phyloP scores from a whole-genome alignment of 139 green algal species.

The Pseudopediastrum boryanum region DNA sequence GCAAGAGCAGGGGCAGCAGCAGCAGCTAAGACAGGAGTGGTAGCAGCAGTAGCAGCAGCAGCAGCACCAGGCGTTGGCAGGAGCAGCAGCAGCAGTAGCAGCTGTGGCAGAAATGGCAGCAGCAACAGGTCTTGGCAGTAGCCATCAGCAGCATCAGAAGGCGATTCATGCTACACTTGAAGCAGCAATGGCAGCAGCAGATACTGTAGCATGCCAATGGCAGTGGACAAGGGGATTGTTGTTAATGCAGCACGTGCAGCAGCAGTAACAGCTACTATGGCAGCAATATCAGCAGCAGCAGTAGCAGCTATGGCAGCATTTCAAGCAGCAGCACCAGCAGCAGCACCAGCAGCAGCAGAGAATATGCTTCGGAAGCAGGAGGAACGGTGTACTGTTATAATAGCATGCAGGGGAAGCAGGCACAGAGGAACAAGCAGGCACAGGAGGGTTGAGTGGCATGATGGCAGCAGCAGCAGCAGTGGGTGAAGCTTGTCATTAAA shows the following conservation, averaged over 20 bases:
- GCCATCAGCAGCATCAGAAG: background rate
- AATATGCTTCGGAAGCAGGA: background rate
- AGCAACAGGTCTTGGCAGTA: background rate
- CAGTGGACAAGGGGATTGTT: background rate
- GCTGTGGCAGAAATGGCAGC: background rate
- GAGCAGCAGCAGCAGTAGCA: background rate
- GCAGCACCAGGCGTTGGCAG: background rate
- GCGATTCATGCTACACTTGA: background rate
- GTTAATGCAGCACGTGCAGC: background rate
- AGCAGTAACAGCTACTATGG: background rate
- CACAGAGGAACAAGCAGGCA: too few relatives aligned
- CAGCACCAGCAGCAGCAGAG: background rate
- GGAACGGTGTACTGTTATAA: background rate
- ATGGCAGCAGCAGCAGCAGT: too few relatives aligned
- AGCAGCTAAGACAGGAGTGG: background rate
- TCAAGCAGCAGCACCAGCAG: background rate
- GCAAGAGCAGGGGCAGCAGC: background rate
- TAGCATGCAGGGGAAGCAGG: conserved; percentile 6
- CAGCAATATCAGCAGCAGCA: background rate
- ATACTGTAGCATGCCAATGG: background rate
- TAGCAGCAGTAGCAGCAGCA: background rate
- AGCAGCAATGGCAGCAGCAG: background rate
- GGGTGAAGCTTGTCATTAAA: too few relatives aligned
- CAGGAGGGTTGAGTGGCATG: too few relatives aligned
- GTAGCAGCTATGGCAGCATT: background rate